These are phyloP conservation scores for Aquanectria penicillioides DNA, from an alignment of 2,329 filamentous ascomycete genomes.

Conservation along the genomic window DNA sequence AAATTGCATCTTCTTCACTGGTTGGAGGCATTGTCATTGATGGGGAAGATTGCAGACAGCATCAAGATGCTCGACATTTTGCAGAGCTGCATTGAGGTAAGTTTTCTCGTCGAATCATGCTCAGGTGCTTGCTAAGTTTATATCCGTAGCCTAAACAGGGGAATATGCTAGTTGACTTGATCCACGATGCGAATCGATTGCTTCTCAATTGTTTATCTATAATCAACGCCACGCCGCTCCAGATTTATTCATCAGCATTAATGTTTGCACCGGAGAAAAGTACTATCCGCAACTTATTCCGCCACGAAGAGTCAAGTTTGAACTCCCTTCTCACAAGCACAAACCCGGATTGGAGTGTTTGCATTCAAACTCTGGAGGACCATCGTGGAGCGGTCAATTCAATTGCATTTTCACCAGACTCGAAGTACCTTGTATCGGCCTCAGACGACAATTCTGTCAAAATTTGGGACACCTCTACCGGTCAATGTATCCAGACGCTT, in stretches of 20 bases:
- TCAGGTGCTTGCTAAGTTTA: not conserved
- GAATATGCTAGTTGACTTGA: conserved; percentile 25
- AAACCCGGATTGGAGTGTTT: conserved; percentile 28
- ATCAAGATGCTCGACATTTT: conserved; percentile 16
- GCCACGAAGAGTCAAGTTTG: too few relatives aligned
- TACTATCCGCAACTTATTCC: conserved; percentile 21
- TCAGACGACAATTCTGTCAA: not conserved
- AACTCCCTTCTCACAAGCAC: too few relatives aligned
- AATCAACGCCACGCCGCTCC: conserved; percentile 34
- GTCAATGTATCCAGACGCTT: not conserved
- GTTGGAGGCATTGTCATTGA: conserved; percentile 27
- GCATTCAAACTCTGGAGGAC: conserved; percentile 26
- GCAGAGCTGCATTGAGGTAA: not conserved
- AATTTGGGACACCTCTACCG: not conserved
- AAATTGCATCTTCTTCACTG: conserved; percentile 24
- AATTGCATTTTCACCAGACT: not conserved
- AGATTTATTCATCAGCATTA: conserved; percentile 40
- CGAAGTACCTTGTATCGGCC: not conserved
- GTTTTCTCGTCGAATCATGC: not conserved
- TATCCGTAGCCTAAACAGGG: conserved; percentile 1
- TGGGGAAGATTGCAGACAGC: not conserved
- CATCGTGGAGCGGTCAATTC: not conserved
- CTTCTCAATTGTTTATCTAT: conserved; percentile 6
- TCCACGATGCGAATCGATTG: conserved; percentile 31
- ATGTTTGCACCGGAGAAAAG: conserved; percentile 37